Evolutionary conservation across 1,284 basidiomycete genomes (phyloP).

Genomic region (Cutaneotrichosporon sp.): DNA sequence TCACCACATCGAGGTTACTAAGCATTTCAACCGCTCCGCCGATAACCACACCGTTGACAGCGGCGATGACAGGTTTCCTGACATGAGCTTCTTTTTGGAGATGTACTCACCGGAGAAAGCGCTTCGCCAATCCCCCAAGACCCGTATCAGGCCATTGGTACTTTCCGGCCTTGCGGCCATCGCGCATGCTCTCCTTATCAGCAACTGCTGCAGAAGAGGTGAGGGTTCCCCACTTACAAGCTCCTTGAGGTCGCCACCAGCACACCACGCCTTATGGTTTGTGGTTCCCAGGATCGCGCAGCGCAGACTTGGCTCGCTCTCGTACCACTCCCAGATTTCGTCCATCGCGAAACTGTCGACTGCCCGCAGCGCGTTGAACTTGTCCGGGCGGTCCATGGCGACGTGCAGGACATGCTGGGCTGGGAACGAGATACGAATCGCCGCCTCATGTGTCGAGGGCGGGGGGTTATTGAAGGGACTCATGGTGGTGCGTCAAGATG

Average conservation of each 20-base stretch:
- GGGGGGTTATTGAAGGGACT: conserved; percentile 1
- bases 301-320: conserved; percentile 20
- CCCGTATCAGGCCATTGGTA: conserved; percentile 16
- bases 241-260: conserved; percentile 23
- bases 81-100: background rate
- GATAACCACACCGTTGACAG: conserved; percentile 16
- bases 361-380: conserved; percentile 19
- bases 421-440: conserved; percentile 17
- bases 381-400: conserved; percentile 19
- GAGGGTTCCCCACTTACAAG: conserved; percentile 8
- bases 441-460: background rate
- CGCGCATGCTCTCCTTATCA: background rate
- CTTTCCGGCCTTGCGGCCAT: conserved; percentile 2
- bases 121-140: conserved; percentile 10
- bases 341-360: conserved; percentile 11
- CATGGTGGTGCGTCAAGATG: background rate
- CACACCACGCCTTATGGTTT: conserved; percentile 16
- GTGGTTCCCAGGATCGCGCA: conserved; percentile 21
- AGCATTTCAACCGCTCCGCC: conserved; percentile 27
- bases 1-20: conserved; percentile 20
- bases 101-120: conserved; percentile 7
- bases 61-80: conserved; percentile 23
- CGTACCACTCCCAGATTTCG: conserved; percentile 21
- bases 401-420: conserved; percentile 22
- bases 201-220: background rate